Evolutionary conservation across 2,329 filamentous ascomycete species (phyloP), one percentile per base, ranked within the genome.

Genomic region (Alternaria sp.): DNA sequence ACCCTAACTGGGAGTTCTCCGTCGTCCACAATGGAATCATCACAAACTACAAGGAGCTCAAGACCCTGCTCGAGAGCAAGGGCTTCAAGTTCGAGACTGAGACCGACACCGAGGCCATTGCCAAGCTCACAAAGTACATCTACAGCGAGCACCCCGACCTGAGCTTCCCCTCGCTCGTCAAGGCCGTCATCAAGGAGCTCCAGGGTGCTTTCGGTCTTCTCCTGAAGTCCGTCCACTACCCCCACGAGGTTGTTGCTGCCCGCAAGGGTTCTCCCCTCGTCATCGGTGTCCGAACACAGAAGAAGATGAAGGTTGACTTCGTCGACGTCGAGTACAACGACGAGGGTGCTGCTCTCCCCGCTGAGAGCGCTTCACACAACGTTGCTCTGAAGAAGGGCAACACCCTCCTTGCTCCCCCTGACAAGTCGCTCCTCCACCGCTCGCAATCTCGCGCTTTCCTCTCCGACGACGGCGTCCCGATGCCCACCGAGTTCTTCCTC

Each of bases 291-390:
- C 92, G 93, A 84, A 98, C 95, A 58, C 87, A 93, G 83, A 96
- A 92, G 86, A 97, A 97, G 85, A 98, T 99, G 95, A 99, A 98
- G 90, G 95, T 99, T 66, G 95, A 99, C 84, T 99, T 99, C 77
- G 95, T 99, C 79, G 95, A 99, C 80, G 95, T 99, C 64, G 95
- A 99, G 84, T 98, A 94, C 81, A 91, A 91, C 53, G 93, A 97
- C 75, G 93, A 97, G 74, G 89, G 90, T 75, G 71, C 70, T 34
- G 85, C 85, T 69, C 90, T 99, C 64, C 90, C 95, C 38, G 95
- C 95, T 55, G 95, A 99, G 87, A 89, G 90, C 69, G 95, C 95
- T 64, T 94, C 94, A 62, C 95, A 99, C 84, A 98, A 97, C 79
- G 93, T 93, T 64, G 95, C 95, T 61, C 85, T 98, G 74, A 98